A percentile compares a stretch with the other conserved stretches of the same genome.
phyloP scores from a whole-genome alignment of 2,329 filamentous ascomycete genomes.

The Ophiosphaerella korrae region DNA sequence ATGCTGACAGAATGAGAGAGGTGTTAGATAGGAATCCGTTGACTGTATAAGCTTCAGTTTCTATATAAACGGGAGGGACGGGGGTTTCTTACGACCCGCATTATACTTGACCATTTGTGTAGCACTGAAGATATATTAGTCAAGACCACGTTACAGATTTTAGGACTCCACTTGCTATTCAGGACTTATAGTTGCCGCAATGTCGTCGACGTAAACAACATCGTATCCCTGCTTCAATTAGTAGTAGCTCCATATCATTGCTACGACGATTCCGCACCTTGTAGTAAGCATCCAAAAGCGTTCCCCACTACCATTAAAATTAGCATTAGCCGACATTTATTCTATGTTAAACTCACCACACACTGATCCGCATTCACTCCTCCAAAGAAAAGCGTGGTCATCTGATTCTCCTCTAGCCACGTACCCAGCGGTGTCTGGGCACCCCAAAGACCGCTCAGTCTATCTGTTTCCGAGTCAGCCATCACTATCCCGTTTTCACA shows the following conservation, averaged over 20 bases:
- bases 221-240: constrained; percentile 17
- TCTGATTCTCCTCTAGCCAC: constrained; percentile 40
- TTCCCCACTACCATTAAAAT: constrained; percentile 3
- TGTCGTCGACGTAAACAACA: constrained; percentile 22
- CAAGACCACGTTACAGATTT: not conserved
- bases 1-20: constrained; percentile 9
- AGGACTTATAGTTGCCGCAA: constrained; percentile 19
- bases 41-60: constrained; percentile 3
- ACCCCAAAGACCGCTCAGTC: constrained; percentile 45
- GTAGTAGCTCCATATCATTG: not conserved
- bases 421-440: constrained; percentile 41
- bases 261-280: constrained; percentile 4
- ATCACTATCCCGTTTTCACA: not conserved
- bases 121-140: constrained; percentile 9
- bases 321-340: not conserved
- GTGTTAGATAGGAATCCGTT: constrained; percentile 12
- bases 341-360: constrained; percentile 17
- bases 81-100: constrained; percentile 9
- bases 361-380: constrained; percentile 49
- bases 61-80: not conserved
- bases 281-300: constrained; percentile 15
- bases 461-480: constrained; percentile 14
- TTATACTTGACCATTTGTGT: constrained; percentile 21
- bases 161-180: constrained; percentile 11
- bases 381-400: constrained; percentile 46